Base-by-base conservation (phyloP, 768 basidiomycete genomes). In the Daedaleopsis sinensis region DNA sequence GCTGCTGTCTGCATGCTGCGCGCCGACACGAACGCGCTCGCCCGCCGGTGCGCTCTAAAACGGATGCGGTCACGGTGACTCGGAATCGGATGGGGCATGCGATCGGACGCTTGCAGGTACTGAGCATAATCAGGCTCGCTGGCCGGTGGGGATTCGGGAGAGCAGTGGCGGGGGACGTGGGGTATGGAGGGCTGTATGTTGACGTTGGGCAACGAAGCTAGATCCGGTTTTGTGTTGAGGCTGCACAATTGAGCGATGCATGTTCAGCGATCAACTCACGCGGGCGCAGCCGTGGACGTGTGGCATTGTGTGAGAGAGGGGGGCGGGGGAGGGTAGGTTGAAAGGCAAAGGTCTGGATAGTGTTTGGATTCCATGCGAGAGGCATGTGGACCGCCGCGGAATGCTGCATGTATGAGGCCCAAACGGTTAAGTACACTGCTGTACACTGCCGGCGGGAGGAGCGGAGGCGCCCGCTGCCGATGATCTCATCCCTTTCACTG, bases 1-100 rank as follows among this genome's bases (percentile, higher is more conserved):
- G 39, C 49, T 39, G 44, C 50, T 53, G 57, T 48, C 42, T 53
- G 44, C 46, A 46, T 48, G 51, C 32, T 55, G 43, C 46, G n/a
- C 48, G 49, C 52, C 44, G 12, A n/a, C n/a, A n/a, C 19, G 19
- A 18, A n/a, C 12, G 24, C 36, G 54, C n/a, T 43, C 43, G 11
- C 43, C 38, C 44, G 13, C 49, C 42, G 36, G 52, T 32, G 49
- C 46, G 23, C 23, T 13, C 47, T 49, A 21, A 24, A 23, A 49
- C 47, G 23, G 10, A 21, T 24, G 47, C 23, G 39, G 13, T 11
- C 47, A 11, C 47, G 19, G 47, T 24, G 23, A 49, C 47, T 49
- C 47, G 47, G 23, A 49, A 21, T 49, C 47, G 47, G 47, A n/a
- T 49, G 13, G 23, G 19, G 39, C 13, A 49, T 21, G 19, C 47